Evolutionary conservation across 768 basidiomycete genomes (phyloP), one percentile per base, ranked within the genome.

Genomic region (Leccinum ochraceum): DNA sequence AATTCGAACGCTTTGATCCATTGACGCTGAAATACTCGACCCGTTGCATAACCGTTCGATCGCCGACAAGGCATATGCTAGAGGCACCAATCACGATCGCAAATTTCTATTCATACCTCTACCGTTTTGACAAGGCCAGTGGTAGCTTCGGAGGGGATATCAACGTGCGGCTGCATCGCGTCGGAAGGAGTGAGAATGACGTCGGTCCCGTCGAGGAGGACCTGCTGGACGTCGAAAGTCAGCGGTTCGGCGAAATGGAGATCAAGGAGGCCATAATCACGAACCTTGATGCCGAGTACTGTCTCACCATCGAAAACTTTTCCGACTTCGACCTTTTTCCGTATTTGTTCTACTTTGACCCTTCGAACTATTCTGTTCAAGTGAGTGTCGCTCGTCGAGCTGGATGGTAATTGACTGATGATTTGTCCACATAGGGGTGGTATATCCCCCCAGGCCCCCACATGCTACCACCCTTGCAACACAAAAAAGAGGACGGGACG

Each of bases 331-430:
- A 64, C 44, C 57, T 69, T 1, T 69, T 67, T 6, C 68, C 68
- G 3, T 68, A 69, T 53, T 22, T 68, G 28, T 68, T 69, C 60
- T 69, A 66, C 37, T 67, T 68, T n/a, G 67, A 69, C 13, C 67
- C 68, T 9, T 64, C 57, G 2, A 61, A 69, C 34, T 69, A 69
- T 10, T 37, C 58, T n/a, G 17, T 69, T 9, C 54, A 64, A 6
- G 67, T 69, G 14, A 69, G 67, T 24, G 36, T 6, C 30, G 34
- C 20, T 20, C n/a, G 20, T 20, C 20, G 11, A n/a, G 2, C 13
- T 28, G 32, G 30, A 36, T 8, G 20, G 20, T 20, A 5, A 53
- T 22, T 17, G 53, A 53, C 53, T 36, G 20, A 53, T 24, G 34
- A 53, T 34, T 14, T 14, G 10, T 16, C 2, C 13, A 36, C 32